These are phyloP conservation scores for Xylaria sp. DNA, from an alignment of 2,329 filamentous ascomycete species.

Conservation along the genomic window DNA sequence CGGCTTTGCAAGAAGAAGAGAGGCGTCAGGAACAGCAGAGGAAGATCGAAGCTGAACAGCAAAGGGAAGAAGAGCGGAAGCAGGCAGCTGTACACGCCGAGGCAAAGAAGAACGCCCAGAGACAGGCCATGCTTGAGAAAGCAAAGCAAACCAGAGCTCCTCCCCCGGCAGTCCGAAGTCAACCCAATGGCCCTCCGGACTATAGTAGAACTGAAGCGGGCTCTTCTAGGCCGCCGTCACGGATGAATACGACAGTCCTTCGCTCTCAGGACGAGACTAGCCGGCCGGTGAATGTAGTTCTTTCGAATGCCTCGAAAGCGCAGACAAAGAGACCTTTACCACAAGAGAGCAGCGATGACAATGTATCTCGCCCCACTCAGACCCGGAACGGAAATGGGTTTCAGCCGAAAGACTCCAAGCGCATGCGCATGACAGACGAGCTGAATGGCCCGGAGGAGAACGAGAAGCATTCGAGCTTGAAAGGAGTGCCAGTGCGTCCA, in stretches of 20 bases:
- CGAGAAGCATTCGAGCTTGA: conserved; percentile 72
- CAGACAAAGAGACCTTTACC: conserved; percentile 79
- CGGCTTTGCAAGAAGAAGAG: conserved; percentile 73
- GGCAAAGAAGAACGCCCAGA: conserved; percentile 73
- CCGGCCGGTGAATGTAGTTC: conserved; percentile 69
- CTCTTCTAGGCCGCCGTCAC: conserved; percentile 63
- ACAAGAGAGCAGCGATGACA: conserved; percentile 69
- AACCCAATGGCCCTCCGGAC: conserved; percentile 64
- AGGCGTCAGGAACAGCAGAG: conserved; percentile 67
- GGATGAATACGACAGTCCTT: conserved; percentile 66
- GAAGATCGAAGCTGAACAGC: conserved; percentile 70
- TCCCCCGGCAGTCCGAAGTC: conserved; percentile 67
- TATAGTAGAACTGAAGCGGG: conserved; percentile 54
- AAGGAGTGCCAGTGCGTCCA: conserved; percentile 86
- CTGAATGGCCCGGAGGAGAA: conserved; percentile 72
- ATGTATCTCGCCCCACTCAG: conserved; percentile 59
- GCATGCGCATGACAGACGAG: conserved; percentile 80
- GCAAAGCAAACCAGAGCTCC: conserved; percentile 73
- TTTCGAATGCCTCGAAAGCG: conserved; percentile 75
- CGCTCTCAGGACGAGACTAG: conserved; percentile 68
- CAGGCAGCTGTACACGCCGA: conserved; percentile 65
- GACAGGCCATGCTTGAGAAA: conserved; percentile 71
- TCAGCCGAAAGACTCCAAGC: conserved; percentile 78
- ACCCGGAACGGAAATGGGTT: conserved; percentile 69
- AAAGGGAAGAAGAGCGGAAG: conserved; percentile 70